These are phyloP conservation scores for Pleurotus citrinopileatus DNA, from an alignment of 768 basidiomycete genomes.

Conservation along the genomic window DNA sequence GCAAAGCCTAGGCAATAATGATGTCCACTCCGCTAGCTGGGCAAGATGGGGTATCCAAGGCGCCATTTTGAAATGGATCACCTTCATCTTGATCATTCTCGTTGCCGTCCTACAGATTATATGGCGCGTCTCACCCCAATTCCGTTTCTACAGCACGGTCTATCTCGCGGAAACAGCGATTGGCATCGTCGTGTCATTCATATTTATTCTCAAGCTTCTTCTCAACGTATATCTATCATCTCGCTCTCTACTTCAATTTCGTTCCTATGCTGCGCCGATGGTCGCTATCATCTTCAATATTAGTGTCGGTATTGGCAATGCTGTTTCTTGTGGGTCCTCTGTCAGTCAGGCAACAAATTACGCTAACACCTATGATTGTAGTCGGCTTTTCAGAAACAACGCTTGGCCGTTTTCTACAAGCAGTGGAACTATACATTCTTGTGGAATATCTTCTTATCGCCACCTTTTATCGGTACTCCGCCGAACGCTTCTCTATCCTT, in stretches of 20 bases:
- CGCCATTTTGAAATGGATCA: conserved; percentile 45
- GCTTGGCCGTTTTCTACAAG: conserved; percentile 66
- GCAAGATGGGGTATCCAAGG: conserved; percentile 59
- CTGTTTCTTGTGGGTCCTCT: conserved; percentile 50
- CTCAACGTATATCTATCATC: conserved; percentile 53
- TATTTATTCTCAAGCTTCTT: conserved; percentile 63
- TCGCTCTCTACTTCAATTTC: conserved; percentile 39
- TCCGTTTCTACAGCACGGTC: conserved; percentile 36
- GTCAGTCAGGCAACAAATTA: background rate
- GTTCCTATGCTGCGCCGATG: conserved; percentile 47
- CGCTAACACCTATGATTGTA: conserved; percentile 20
- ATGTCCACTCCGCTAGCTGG: conserved; percentile 62
- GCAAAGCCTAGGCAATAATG: conserved; percentile 14
- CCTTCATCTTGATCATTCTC: conserved; percentile 41
- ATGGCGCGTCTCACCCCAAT: conserved; percentile 51
- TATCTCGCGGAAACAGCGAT: conserved; percentile 59
- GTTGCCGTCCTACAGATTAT: conserved; percentile 58
- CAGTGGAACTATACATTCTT: conserved; percentile 59
- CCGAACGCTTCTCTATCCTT: conserved; percentile 1
- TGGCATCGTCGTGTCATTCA: conserved; percentile 52
- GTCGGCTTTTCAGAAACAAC: conserved; percentile 69
- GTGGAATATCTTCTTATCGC: conserved; percentile 55
- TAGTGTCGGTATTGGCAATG: conserved; percentile 52
- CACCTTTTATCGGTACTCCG: conserved; percentile 29
- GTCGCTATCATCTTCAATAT: conserved; percentile 49